These are phyloP conservation scores for Bretschneidera sinensis DNA, from an alignment of 345 rosid species.

Conservation along the genomic window DNA sequence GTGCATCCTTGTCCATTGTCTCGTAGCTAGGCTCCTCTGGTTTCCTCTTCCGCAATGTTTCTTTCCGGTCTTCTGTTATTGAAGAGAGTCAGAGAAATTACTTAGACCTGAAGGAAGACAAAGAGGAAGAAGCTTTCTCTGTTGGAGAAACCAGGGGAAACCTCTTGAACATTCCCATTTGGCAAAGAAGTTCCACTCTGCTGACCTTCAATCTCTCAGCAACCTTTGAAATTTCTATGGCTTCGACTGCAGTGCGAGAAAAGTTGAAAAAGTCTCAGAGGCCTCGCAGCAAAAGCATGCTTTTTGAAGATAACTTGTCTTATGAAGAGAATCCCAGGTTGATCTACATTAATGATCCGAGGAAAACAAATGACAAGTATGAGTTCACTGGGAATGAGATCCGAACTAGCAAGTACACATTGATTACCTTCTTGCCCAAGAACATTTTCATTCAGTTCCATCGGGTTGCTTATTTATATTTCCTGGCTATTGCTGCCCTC, in stretches of 20 bases:
- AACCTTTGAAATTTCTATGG: constrained; percentile 43
- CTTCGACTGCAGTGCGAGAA: constrained; percentile 28
- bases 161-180: constrained; percentile 11
- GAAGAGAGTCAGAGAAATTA: constrained; percentile 20
- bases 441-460: constrained; percentile 82
- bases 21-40: constrained; percentile 23
- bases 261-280: constrained; percentile 36
- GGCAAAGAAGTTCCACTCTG: constrained; percentile 28
- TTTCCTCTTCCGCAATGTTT: constrained; percentile 27
- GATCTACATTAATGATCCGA: constrained; percentile 63
- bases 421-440: constrained; percentile 67
- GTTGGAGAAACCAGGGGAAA: constrained; percentile 8
- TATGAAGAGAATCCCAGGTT: constrained; percentile 48
- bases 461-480: constrained; percentile 69
- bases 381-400: constrained; percentile 80
- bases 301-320: constrained; percentile 37
- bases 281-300: constrained; percentile 39
- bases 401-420: constrained; percentile 66
- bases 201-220: constrained; percentile 28
- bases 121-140: constrained; percentile 1
- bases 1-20: constrained; percentile 12
- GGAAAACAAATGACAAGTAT: constrained; percentile 63
- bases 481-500: constrained; percentile 74
- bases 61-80: constrained; percentile 19
- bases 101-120: constrained; percentile 17